Evolutionary conservation across 331 rosid species (phyloP), one percentile per base, ranked within the genome.

Genomic region (Malus hybrid): DNA sequence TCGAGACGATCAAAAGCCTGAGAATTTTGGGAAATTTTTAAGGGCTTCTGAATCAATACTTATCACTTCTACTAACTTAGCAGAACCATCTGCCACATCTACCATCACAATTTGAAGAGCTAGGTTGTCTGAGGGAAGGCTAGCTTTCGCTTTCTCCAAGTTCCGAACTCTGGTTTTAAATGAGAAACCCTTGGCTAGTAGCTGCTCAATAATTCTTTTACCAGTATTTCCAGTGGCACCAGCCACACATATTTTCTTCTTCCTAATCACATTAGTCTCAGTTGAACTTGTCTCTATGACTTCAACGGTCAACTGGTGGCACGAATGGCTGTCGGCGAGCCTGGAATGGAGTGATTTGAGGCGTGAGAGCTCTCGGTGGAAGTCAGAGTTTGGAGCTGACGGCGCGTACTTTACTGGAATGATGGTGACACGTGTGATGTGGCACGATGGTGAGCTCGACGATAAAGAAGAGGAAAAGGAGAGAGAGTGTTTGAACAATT

Each of bases 151-250:
- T 82, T 93, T 93, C 31, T 87, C 89, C 69, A 93, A 34, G 79
- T 93, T 96, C 65, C 98, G 80, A 81, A 91, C 97, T 46, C 93
- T 97, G 15, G 98, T 97, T 77, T 91, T 93, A 34, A 93, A 97
- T 57, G 82, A 63, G 74, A 88, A 91, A 72, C 98, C 98, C 85
- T 82, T 91, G 0, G 96, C 93, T 13, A 93, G 81, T 42, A 93
- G 83, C 90, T 91, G 97, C 80, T 93, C 91, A n/a, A 93, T 96
- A 22, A 93, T 85, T 80, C 94, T 87, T 71, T 85, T 91, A 16
- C 98, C 98, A 13, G 98, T 91, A 42, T 90, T 91, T 67, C 98
- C 98, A 24, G 96, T 86, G 12, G 98, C 97, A 18, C 98, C 98
- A 56, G 91, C 98, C 65, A 93, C 98, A 86, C 90, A 93, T 10